Conservation (phyloP, 768 basidiomycete species). For the Leccinum pellstonianum region DNA sequence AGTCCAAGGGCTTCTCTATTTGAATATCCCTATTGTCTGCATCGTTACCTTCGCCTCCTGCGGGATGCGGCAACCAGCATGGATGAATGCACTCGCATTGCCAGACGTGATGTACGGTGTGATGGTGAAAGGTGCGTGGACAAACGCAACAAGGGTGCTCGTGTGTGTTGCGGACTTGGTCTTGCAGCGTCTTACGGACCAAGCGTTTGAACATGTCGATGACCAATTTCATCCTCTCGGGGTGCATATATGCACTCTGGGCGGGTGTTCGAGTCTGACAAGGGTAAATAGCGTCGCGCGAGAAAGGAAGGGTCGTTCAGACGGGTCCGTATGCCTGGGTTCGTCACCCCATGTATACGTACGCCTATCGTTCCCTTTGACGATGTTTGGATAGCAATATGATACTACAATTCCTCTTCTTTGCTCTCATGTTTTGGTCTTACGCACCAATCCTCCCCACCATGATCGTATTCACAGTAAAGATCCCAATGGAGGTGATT, state of each 20-base stretch:
- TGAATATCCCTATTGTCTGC: constrained; percentile 1
- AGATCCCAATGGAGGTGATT: constrained; percentile 9
- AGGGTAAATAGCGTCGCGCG: too few relatives aligned
- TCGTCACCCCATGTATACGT: not conserved
- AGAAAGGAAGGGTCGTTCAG: too few relatives aligned
- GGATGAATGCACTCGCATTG: not conserved
- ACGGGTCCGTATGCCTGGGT: too few relatives aligned
- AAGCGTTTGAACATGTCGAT: constrained; percentile 3
- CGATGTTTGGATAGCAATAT: too few relatives aligned
- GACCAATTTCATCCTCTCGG: constrained; percentile 9
- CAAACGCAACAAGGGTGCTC: not conserved
- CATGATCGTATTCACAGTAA: not conserved
- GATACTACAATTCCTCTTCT: not conserved
- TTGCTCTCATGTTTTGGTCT: constrained; percentile 10
- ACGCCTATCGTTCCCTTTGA: not conserved
- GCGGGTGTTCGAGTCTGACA: too few relatives aligned
- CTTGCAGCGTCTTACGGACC: not conserved
- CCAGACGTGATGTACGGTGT: not conserved
- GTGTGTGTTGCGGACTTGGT: not conserved
- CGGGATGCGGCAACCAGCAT: constrained; percentile 2
- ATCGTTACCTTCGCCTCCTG: not conserved
- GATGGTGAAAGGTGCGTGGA: not conserved
- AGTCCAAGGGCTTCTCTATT: not conserved
- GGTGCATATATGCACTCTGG: constrained; percentile 4
- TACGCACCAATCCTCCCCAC: not conserved